Evolutionary conservation across 441 rosid species (phyloP).

Genomic region (Jatropha multifida): DNA sequence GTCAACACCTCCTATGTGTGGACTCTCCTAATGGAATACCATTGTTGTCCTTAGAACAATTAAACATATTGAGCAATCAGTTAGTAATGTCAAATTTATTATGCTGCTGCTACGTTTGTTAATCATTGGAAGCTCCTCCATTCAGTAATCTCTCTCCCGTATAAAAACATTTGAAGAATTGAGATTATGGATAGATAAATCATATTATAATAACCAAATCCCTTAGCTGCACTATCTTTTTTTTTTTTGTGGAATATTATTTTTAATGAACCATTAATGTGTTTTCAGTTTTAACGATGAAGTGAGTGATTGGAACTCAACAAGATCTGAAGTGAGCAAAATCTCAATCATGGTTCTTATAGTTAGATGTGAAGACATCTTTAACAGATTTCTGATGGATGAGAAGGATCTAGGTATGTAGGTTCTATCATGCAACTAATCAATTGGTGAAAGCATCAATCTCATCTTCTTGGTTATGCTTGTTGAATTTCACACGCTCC

Average conservation of each 20-base stretch:
- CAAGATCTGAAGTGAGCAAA: conserved; percentile 75
- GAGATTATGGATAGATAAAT: not conserved
- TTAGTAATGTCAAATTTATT: not conserved
- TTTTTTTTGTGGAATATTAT: not conserved
- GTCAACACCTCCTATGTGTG: not conserved
- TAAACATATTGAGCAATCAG: not conserved
- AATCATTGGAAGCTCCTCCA: not conserved
- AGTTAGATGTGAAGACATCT: conserved; percentile 73
- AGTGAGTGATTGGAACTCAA: conserved; percentile 55
- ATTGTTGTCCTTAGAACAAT: not conserved
- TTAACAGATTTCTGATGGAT: conserved; percentile 71
- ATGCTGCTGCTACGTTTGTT: not conserved
- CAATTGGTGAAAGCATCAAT: not conserved
- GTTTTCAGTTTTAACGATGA: conserved; percentile 50
- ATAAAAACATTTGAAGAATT: not conserved
- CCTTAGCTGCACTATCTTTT: not conserved
- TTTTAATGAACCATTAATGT: conserved; percentile 11
- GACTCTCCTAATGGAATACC: not conserved
- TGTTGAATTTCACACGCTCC: conserved; percentile 17
- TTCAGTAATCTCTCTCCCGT: not conserved
- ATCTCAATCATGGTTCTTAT: conserved; percentile 63
- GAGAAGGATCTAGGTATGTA: conserved; percentile 67
- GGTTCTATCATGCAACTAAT: conserved; percentile 10
- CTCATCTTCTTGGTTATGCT: conserved; percentile 11
- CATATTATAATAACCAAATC: not conserved